Evolutionary conservation across 495 filamentous ascomycete genomes (phyloP), one percentile per base, ranked within the genome.

Genomic region (Melanomma pulvis-pyrius): DNA sequence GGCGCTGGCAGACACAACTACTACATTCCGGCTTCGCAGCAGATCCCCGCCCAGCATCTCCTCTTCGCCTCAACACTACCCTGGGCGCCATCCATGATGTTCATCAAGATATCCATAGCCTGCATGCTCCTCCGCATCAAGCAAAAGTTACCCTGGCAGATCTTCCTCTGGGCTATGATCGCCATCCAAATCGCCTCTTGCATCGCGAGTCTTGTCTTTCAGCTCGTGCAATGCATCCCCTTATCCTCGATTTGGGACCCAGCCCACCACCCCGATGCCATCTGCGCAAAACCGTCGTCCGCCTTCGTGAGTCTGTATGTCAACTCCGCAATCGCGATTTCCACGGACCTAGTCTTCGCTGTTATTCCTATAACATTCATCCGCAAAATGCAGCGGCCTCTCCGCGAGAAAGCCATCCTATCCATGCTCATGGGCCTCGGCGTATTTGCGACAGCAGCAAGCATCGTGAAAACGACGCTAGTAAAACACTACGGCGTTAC

Each of bases 311-410:
- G 62, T 29, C 65, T 75, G 13, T 76, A 75, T 51, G 64, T 72
- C 51, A 68, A 57, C 19, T 59, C 72, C 0, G 70, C 52, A 7
- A 47, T 78, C 30, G 71, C 46, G 25, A 74, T 76, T 32, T 24
- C 69, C 24, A 75, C 74, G 1, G 75, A 79, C 63, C 34, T 79
- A 5, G 66, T 71, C 24, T 63, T 77, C 29, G 73, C 71, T 54
- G 30, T 74, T 15, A 51, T 75, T 22, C 77, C 76, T n/a, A 39
- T 79, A 41, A 70, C 68, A 30, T 76, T 78, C 63, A 72, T 79
- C 54, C 50, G 60, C 44, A 67, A 72, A 32, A 61, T 76, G 47
- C 69, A 69, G 30, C 61, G 73, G 11, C 77, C 73, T 39, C 58
- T 76, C 19, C 66, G 67, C 1, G 75, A 77, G 53, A 73, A 72